A percentile compares a stretch with the other conserved stretches of the same genome.
These are phyloP conservation scores for Neurospora sp. DNA, from an alignment of 495 filamentous ascomycete species.

Conservation along the genomic window DNA sequence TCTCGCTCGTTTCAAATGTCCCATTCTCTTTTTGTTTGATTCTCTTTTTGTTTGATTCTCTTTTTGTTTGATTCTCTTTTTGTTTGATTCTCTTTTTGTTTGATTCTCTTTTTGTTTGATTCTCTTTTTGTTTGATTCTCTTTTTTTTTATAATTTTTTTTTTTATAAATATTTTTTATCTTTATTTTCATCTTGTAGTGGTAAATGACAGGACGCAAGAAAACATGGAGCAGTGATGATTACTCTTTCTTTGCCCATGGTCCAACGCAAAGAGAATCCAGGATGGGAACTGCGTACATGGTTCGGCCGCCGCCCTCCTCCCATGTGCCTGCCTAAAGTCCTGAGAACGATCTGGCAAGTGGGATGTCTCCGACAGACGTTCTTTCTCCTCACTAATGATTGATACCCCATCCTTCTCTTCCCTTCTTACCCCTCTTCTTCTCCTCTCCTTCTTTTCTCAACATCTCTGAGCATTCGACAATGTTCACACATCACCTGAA, in stretches of 20 bases:
- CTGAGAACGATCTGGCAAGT: not conserved
- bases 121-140: not conserved
- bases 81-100: not conserved
- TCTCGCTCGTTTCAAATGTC: not conserved
- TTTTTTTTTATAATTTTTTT: too few relatives aligned
- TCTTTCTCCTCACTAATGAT: not conserved
- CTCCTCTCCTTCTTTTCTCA: not conserved
- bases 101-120: not conserved
- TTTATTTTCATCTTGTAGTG: too few relatives aligned
- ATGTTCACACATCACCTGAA: not conserved
- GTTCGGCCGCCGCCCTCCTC: not conserved
- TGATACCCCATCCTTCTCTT: not conserved
- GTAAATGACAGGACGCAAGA: not conserved
- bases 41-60: too few relatives aligned
- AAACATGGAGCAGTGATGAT: not conserved
- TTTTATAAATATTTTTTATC: too few relatives aligned
- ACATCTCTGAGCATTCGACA: not conserved
- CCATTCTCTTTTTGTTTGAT: not conserved
- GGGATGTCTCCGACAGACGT: not conserved
- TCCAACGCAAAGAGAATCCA: not conserved
- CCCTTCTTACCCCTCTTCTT: not conserved
- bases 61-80: too few relatives aligned
- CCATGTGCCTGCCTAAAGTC: not conserved
- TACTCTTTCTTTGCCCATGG: not conserved
- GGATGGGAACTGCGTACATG: not conserved